Evolutionary conservation across 352 stramenopile species (phyloP).

Genomic region (Phytopythium aichiense): DNA sequence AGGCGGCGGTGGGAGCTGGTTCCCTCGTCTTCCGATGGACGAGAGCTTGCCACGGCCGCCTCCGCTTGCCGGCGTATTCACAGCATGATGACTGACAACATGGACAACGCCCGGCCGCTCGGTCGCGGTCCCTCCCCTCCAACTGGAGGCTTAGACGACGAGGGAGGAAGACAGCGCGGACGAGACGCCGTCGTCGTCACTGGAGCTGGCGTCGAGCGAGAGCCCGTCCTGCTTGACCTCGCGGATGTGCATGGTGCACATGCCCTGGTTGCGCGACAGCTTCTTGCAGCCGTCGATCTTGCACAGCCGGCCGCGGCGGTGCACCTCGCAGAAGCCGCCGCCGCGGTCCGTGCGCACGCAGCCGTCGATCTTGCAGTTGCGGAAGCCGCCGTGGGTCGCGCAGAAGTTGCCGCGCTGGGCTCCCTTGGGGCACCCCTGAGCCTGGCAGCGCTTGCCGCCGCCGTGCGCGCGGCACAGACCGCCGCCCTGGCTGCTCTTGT

Average conservation of each 20-base stretch:
- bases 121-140: background rate
- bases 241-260: slow-evolving; percentile 89
- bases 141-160: slow-evolving; percentile 1
- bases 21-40: slow-evolving; percentile 7
- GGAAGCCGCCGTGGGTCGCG: slow-evolving; percentile 78
- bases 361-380: slow-evolving; percentile 83
- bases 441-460: slow-evolving; percentile 77
- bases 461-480: slow-evolving; percentile 74
- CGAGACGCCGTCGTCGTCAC: slow-evolving; percentile 10
- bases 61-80: background rate
- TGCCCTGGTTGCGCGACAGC: slow-evolving; percentile 81
- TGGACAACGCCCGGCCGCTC: background rate
- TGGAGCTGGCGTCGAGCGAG: slow-evolving; percentile 2
- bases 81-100: background rate
- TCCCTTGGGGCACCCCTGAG: slow-evolving; percentile 67
- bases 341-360: slow-evolving; percentile 81
- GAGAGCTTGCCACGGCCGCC: background rate
- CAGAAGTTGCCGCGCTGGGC: slow-evolving; percentile 85
- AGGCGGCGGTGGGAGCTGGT: background rate
- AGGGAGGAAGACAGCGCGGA: background rate
- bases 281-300: slow-evolving; percentile 88
- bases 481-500: slow-evolving; percentile 78
- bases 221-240: slow-evolving; percentile 67
- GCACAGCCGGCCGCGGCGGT: slow-evolving; percentile 73
- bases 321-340: slow-evolving; percentile 82